Evolutionary conservation across 2,329 filamentous ascomycete species (phyloP), one percentile per base, ranked within the genome.

Genomic region (Pseudogymnoascus sp.): DNA sequence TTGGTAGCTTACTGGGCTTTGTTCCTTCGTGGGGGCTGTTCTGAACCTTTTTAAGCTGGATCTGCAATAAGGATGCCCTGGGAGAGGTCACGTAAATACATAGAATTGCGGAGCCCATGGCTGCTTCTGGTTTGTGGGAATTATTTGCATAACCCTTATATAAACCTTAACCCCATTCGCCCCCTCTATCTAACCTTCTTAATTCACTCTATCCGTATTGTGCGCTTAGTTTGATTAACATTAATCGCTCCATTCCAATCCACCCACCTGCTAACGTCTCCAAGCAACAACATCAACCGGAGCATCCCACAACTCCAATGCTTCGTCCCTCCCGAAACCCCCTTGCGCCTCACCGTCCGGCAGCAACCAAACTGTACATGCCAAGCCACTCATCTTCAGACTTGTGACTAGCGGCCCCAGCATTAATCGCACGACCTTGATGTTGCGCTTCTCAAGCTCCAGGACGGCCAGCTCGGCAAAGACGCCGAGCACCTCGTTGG

Each of bases 381-480:
- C 67, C 62, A 69, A 68, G 1, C 68, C 68, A 62, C 67, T 69
- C 62, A 69, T 68, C 60, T 70, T 70, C 66, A 70, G 64, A 63
- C 68, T 70, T 14, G 68, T 70, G 1, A 70, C 68, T 65, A 70
- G 67, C 5, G 68, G 68, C 3, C 68, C 68, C 23, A 68, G 58
- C 14, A 64, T 69, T 63, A 68, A 62, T 49, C 68, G 64, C 41
- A 22, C 60, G 5, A 68, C 66, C 9, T n/a, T 62, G 39, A 68
- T 68, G 0, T 62, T 64, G 19, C 64, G 65, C 3, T 45, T 64
- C 19, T 65, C 64, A 16, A 70, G 33, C 52, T 70, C 68, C 14
- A 60, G 63, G 58, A 69, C 67, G 1, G 69, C 69, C 9, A 70
- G 42, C 58, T 69, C 68, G 5, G 69, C 67, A 55, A 69, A 69